Evolutionary conservation across 2,329 filamentous ascomycete genomes (phyloP), one percentile per base, ranked within the genome.

Genomic region (Nemania sp.): DNA sequence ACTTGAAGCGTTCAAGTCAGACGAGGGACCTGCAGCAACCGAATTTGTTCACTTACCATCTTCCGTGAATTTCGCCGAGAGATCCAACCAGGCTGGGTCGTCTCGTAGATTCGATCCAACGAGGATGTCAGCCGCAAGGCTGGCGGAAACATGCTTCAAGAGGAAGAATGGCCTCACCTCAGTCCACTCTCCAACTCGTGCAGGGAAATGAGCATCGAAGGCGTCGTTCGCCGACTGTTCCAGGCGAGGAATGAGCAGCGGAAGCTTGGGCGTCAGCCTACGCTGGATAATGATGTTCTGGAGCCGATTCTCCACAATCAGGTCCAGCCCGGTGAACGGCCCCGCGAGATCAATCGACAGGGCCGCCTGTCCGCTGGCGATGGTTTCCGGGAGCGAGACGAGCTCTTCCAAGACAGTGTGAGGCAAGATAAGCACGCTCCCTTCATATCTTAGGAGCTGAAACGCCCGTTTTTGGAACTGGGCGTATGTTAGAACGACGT

Each of bases 271-370:
- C 5, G 55, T 54, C 3, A 58, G 42, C 26, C 39, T 58, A 2
- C 50, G 42, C 17, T 58, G 55, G 1, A 58, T 33, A 19, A 58
- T 49, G 11, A n/a, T 28, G 11, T 49, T 26, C 8, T 54, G 51
- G 2, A 54, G 47, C n/a, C 40, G 36, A 20, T 24, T 52, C n/a
- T 54, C 41, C 2, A 58, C 14, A 5, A 58, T 43, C 6, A 39
- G 12, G 11, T 53, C 24, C 1, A 54, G 12, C 1, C 50, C 50
- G 6, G 49, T 54, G 42, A 22, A 57, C 2, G 12, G 12, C 3
- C 54, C 49, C 8, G 48, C 2, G 2, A 57, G 37, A 30, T 57
- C 54, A 14, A 9, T 7, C 14, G 31, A 34, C 0, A 56, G 39
- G 6, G 42, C 54, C 1, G 28, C 43, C 4, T 30, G 14, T 14